Evolutionary conservation across 345 rosid genomes (phyloP).

Genomic region (Streptanthus diversifolius): DNA sequence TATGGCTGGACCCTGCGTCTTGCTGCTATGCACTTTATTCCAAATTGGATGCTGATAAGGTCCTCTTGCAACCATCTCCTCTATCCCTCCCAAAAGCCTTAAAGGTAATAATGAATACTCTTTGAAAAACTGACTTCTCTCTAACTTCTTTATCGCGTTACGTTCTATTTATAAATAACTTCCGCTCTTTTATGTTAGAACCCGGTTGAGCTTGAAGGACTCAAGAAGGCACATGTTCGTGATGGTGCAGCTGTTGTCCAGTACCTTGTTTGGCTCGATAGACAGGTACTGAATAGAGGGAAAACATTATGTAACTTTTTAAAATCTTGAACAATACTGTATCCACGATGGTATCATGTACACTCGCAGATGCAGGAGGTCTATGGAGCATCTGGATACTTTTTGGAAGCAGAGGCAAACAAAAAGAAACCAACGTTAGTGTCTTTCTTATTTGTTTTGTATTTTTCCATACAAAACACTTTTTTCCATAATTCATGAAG

Average conservation of each 20-base stretch:
- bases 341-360: not conserved
- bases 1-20: constrained; percentile 79
- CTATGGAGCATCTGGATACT: constrained; percentile 95
- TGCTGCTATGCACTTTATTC: constrained; percentile 91
- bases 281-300: constrained; percentile 44
- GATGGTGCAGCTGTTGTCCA: constrained; percentile 99
- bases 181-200: constrained; percentile 42
- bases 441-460: not conserved
- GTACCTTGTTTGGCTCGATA: constrained; percentile 87
- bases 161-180: not conserved
- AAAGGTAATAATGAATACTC: constrained; percentile 52
- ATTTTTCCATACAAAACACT: not conserved
- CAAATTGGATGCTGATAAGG: constrained; percentile 62
- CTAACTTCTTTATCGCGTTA: not conserved
- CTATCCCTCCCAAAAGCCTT: constrained; percentile 87
- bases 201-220: constrained; percentile 82
- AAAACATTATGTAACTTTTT: not conserved
- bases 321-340: not conserved
- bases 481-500: not conserved
- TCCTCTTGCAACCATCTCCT: constrained; percentile 79
- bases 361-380: constrained; percentile 71
- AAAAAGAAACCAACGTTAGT: constrained; percentile 51
- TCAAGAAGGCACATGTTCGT: constrained; percentile 81
- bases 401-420: constrained; percentile 54
- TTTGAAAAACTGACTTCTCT: not conserved